Evolutionary conservation across 2,329 filamentous ascomycete genomes (phyloP).

Genomic region (Seiridium unicorne): DNA sequence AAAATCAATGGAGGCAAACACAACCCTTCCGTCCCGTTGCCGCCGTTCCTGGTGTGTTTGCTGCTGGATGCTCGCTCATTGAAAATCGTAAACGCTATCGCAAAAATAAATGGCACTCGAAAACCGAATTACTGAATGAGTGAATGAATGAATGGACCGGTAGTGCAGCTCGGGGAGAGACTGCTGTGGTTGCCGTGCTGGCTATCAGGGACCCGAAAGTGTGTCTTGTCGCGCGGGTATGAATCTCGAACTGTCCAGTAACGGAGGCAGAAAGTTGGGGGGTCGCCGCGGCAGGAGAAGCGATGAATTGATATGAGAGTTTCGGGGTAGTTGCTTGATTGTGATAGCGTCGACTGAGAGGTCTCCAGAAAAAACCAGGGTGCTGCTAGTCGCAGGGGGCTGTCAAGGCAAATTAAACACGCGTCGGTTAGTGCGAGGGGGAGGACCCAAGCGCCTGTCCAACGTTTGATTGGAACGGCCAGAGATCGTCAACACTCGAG

Average conservation of each 20-base stretch:
- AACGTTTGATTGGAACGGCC: slow-evolving; percentile 9
- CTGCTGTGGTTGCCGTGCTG: background rate
- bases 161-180: too few relatives aligned
- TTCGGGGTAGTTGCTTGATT: slow-evolving; percentile 24
- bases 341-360: slow-evolving; percentile 27
- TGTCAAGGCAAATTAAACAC: slow-evolving; percentile 36
- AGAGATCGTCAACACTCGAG: slow-evolving; percentile 1
- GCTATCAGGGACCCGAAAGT: background rate
- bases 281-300: background rate
- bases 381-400: slow-evolving; percentile 9
- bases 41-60: background rate
- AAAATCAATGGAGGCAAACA: background rate
- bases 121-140: background rate
- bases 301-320: slow-evolving; percentile 3
- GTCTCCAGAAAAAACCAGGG: slow-evolving; percentile 5
- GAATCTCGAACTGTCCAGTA: background rate
- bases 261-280: slow-evolving; percentile 7
- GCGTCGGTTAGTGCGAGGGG: slow-evolving; percentile 24
- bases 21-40: slow-evolving; percentile 2
- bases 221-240: slow-evolving; percentile 3
- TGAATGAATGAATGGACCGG: background rate
- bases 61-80: background rate
- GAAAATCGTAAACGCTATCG: background rate
- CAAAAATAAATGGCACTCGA: background rate
- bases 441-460: background rate